Conservation (phyloP, 108 stramenopile species). For the Fragilaria radians region DNA sequence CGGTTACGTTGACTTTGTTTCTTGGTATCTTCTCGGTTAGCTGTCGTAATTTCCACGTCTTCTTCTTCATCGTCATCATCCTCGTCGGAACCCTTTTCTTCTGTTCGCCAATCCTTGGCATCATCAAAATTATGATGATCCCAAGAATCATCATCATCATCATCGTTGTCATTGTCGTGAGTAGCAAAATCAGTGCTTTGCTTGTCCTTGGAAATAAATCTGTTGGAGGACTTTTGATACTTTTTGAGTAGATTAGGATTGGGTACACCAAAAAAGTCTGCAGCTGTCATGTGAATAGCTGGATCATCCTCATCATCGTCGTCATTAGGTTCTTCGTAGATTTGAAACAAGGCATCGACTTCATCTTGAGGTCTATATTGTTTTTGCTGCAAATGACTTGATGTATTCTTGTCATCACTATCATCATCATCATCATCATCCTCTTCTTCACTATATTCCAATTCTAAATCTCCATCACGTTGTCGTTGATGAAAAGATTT, state of each 20-base stretch:
- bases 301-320: constrained; percentile 32
- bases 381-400: constrained; percentile 31
- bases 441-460: too few relatives aligned
- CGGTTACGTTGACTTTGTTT: constrained; percentile 1
- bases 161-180: constrained; percentile 66
- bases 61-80: constrained; percentile 12
- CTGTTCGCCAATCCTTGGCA: constrained; percentile 29
- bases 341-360: constrained; percentile 22
- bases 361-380: constrained; percentile 54
- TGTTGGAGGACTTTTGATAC: constrained; percentile 20
- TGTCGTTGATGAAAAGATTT: constrained; percentile 8
- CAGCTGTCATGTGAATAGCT: constrained; percentile 71
- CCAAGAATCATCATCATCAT: constrained; percentile 27
- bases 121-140: constrained; percentile 22
- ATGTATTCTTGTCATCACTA: constrained; percentile 26
- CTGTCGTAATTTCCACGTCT: constrained; percentile 1
- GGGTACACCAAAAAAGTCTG: constrained; percentile 78
- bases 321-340: constrained; percentile 42
- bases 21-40: neutral
- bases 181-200: too few relatives aligned
- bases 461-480: constrained; percentile 2
- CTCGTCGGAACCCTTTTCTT: constrained; percentile 22
- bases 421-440: neutral
- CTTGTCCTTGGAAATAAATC: constrained; percentile 12
- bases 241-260: constrained; percentile 42